Percentiles rank a stretch among this genome's conserved stretches.
Evolutionary conservation across 2,329 filamentous ascomycete species (phyloP).

Genomic region (Colletotrichum sp.): DNA sequence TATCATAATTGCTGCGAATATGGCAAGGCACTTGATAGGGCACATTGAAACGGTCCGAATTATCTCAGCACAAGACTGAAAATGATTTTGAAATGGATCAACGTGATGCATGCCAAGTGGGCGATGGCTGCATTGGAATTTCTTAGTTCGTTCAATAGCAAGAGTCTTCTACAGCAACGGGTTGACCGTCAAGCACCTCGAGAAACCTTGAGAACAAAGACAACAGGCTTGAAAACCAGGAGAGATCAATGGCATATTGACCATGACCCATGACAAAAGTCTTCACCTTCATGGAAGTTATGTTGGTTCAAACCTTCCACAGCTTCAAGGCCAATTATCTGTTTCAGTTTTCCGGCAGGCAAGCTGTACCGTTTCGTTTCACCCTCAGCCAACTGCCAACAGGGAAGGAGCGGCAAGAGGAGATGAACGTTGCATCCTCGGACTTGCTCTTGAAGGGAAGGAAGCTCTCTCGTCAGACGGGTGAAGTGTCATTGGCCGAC

Average conservation of each 20-base stretch:
- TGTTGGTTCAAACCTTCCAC: background rate
- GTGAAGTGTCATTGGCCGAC: background rate
- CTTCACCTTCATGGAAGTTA: too few relatives aligned
- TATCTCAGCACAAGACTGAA: background rate
- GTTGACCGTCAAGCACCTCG: background rate
- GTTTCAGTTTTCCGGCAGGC: background rate
- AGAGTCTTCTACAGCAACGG: background rate
- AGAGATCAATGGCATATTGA: background rate
- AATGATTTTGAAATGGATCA: background rate
- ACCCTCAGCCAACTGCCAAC: background rate
- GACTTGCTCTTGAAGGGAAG: background rate
- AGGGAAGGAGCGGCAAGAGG: background rate
- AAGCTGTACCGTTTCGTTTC: background rate
- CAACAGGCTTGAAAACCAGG: fast-evolving
- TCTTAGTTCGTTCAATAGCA: background rate
- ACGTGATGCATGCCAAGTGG: background rate
- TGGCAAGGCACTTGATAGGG: background rate
- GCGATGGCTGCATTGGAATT: background rate
- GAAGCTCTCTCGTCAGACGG: background rate
- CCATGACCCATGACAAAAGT: too few relatives aligned
- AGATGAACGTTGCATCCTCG: background rate
- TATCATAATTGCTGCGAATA: background rate
- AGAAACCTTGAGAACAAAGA: background rate
- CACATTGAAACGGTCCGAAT: background rate
- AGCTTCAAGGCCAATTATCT: background rate